Percentiles rank a stretch among this genome's conserved stretches.
These are phyloP conservation scores for Lactarius sp. DNA, from an alignment of 768 basidiomycete species.

Conservation along the genomic window DNA sequence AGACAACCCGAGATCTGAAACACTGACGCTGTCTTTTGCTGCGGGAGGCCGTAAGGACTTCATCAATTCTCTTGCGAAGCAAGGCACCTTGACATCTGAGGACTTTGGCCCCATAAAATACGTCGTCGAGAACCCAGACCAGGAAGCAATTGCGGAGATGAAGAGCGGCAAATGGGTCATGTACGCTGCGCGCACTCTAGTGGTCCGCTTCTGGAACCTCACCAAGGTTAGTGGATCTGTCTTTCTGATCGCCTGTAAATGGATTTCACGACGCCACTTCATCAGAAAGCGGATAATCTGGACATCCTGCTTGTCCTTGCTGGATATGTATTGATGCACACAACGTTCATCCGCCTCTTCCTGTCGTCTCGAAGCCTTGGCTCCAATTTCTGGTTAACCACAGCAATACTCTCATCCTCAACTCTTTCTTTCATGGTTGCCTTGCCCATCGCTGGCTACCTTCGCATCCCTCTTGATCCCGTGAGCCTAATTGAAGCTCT, in stretches of 20 bases:
- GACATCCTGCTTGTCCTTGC: constrained; percentile 93
- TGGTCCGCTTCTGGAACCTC: constrained; percentile 80
- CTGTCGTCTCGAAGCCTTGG: constrained; percentile 84
- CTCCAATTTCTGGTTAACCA: constrained; percentile 63
- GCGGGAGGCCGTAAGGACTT: constrained; percentile 50
- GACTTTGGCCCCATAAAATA: constrained; percentile 44
- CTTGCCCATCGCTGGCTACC: constrained; percentile 67
- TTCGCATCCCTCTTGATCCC: constrained; percentile 87
- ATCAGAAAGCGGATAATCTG: constrained; percentile 85
- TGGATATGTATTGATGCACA: constrained; percentile 95
- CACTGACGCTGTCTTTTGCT: constrained; percentile 48
- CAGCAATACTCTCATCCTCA: constrained; percentile 75
- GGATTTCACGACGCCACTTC: background rate
- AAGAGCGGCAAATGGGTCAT: constrained; percentile 83
- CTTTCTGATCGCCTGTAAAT: background rate
- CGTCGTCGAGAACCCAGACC: constrained; percentile 44
- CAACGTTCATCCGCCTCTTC: constrained; percentile 88
- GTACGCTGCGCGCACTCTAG: constrained; percentile 72
- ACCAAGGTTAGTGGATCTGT: constrained; percentile 52
- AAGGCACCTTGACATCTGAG: constrained; percentile 30
- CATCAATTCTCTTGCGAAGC: constrained; percentile 36
- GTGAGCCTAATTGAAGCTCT: constrained; percentile 92
- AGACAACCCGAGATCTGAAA: constrained; percentile 36
- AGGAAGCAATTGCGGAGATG: constrained; percentile 62
- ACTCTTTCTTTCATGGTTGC: constrained; percentile 81